Evolutionary conservation across 163 green algal species (phyloP), one percentile per base, ranked within the genome.

Genomic region (Volvox carteri): DNA sequence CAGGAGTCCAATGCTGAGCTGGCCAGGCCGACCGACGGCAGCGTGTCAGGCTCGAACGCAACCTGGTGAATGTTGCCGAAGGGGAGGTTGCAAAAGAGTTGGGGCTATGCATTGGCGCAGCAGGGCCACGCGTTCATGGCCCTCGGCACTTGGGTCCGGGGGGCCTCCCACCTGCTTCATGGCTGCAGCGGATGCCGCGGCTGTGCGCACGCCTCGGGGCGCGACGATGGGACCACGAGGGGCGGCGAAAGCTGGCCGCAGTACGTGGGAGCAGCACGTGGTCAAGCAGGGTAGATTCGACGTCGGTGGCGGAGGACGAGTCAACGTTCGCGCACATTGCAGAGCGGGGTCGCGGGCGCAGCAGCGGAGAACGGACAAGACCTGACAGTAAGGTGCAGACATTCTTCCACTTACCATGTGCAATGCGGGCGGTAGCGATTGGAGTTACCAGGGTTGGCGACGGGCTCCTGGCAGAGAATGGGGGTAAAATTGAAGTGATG

Each of bases 41-140:
- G 81, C 14, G 23, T 70, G 2, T 90, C 90, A 18, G 93, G 90
- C 85, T 94, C 91, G 75, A 95, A 92, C 0, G 44, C 1, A 1
- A 94, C 92, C 78, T 91, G 78, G 7, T n/a, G 2, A 65, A 65
- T 5, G 28, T 19, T 23, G 54, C 54, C 54, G 7, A 19, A 65
- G 28, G 54, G 19, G 28, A 65, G 28, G 54, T 23, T 23, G 54
- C 54, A 65, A 25, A 65, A 8, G 19, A 65, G 4, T 65, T 8
- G 54, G 54, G 54, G 54, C 7, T 19, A 65, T 65, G 54, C 54
- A 19, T 21, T 2, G 35, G 67, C 67, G 35, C 33, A n/a, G n/a
- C n/a, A n/a, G n/a, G n/a, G 52, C 14, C 52, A 62, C 52, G 52
- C 52, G 58, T 25, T 70, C 58, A n/a, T n/a, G n/a, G n/a, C n/a